phyloP scores from a whole-genome alignment of 495 filamentous ascomycete species.

The Daldinia vernicosa region DNA sequence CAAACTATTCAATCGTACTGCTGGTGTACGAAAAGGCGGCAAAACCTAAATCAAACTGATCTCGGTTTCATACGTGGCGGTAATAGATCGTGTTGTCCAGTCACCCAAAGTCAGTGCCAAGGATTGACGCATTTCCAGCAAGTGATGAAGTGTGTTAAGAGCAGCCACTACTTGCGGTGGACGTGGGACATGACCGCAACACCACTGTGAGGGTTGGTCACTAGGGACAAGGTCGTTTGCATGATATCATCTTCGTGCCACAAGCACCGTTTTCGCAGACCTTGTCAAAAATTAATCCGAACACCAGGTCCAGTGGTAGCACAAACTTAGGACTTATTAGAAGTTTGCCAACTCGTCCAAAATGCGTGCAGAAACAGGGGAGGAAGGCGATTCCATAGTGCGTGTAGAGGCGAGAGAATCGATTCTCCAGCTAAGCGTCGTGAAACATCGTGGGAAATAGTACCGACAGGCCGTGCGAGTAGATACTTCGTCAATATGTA shows the following conservation, averaged over 20 bases:
- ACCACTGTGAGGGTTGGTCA: not conserved
- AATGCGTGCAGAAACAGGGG: not conserved
- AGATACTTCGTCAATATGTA: not conserved
- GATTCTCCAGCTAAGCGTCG: not conserved
- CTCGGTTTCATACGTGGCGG: not conserved
- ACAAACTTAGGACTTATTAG: not conserved
- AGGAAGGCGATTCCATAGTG: not conserved
- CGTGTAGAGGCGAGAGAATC: not conserved
- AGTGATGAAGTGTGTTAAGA: slow-evolving; percentile 6
- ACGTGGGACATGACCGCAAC: not conserved
- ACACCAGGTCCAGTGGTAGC: not conserved
- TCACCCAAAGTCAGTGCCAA: not conserved
- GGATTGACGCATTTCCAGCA: not conserved
- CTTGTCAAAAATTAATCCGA: not conserved
- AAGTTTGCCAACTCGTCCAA: not conserved
- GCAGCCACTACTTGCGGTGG: not conserved
- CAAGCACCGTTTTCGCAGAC: not conserved
- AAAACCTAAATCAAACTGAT: slow-evolving; percentile 3
- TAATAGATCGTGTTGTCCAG: not conserved
- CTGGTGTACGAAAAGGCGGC: not conserved
- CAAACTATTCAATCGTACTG: not conserved
- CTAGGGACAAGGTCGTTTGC: not conserved
- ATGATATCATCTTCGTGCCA: not conserved
- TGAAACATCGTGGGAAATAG: not conserved
- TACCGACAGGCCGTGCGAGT: not conserved